phyloP scores from a whole-genome alignment of 805 yeast genomes.

The Kluyveromyces dobzhanskii region DNA sequence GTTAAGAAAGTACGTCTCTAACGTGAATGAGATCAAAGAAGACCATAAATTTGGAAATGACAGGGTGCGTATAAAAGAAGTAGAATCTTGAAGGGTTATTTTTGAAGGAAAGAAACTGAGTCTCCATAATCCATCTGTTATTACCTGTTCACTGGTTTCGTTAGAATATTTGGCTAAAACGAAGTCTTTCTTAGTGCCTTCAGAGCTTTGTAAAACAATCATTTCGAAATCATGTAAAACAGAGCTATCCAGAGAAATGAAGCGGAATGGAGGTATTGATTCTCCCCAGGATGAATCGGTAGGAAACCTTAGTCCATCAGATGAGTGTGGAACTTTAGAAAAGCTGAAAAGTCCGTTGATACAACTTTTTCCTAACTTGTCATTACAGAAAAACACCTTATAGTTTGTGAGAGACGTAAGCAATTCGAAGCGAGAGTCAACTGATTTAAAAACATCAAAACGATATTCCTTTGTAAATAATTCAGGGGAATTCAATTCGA shows the following conservation, averaged over 20 bases:
- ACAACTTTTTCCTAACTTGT: no score
- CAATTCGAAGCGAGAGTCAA: conserved; percentile 9
- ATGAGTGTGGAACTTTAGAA: conserved; percentile 45
- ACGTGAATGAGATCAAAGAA: conserved; percentile 20
- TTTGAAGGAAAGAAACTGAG: not conserved
- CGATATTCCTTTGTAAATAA: not conserved
- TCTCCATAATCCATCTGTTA: not conserved
- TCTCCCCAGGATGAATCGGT: conserved; percentile 54
- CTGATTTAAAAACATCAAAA: conserved; percentile 1
- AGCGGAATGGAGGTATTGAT: conserved; percentile 38
- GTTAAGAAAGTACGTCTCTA: conserved; percentile 9
- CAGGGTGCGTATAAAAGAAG: conserved; percentile 12
- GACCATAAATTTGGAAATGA: conserved; percentile 23
- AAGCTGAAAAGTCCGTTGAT: conserved; percentile 7
- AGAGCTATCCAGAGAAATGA: conserved; percentile 35
- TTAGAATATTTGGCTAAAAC: conserved; percentile 12
- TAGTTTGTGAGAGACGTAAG: conserved; percentile 12
- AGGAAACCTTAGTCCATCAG: conserved; percentile 26
- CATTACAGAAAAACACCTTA: conserved; percentile 12
- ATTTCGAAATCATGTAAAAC: conserved; percentile 39
- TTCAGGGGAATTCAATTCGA: not conserved
- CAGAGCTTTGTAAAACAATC: conserved; percentile 25
- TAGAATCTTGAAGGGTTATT: no score
- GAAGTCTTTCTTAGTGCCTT: conserved; percentile 12
- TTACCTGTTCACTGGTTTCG: not conserved